A percentile compares a stretch with the other conserved stretches of the same genome.
phyloP scores from a whole-genome alignment of 169 alveolate species.

The Plasmodium fragile region DNA sequence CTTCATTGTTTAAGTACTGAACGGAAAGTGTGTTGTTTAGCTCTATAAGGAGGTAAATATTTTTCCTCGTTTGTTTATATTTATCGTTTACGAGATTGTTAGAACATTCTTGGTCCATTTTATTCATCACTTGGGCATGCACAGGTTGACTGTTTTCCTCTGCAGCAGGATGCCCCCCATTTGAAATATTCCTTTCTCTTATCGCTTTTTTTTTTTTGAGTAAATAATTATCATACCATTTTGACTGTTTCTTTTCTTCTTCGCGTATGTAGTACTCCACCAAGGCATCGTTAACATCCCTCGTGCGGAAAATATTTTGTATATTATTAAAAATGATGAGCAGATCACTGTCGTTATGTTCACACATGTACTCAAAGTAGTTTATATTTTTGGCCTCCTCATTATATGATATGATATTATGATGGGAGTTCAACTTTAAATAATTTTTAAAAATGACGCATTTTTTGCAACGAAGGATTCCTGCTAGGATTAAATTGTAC shows the following conservation, averaged over 20 bases:
- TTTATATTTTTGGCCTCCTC: slow-evolving; percentile 43
- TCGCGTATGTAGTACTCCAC: slow-evolving; percentile 1
- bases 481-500: slow-evolving; percentile 46
- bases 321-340: slow-evolving; percentile 62
- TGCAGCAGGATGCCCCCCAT: not conserved
- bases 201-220: not conserved
- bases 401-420: slow-evolving; percentile 56
- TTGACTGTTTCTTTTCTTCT: not conserved
- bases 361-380: slow-evolving; percentile 70
- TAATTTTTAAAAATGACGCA: slow-evolving; percentile 73
- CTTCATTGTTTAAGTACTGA: slow-evolving; percentile 66
- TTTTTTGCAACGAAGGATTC: slow-evolving; percentile 48
- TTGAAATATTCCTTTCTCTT: not conserved
- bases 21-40: slow-evolving; percentile 55
- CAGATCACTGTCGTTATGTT: slow-evolving; percentile 53
- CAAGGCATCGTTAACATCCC: slow-evolving; percentile 20
- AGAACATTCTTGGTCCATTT: not conserved
- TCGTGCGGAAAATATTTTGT: slow-evolving; percentile 55
- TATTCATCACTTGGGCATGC: not conserved
- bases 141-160: not conserved
- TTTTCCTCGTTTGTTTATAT: not conserved
- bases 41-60: slow-evolving; percentile 54
- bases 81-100: not conserved
- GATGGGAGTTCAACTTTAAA: slow-evolving; percentile 61
- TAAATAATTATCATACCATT: slow-evolving; percentile 35